Evolutionary conservation across 164 flowering plant genomes (phyloP).

Genomic region (Chimonanthus salicifolius): DNA sequence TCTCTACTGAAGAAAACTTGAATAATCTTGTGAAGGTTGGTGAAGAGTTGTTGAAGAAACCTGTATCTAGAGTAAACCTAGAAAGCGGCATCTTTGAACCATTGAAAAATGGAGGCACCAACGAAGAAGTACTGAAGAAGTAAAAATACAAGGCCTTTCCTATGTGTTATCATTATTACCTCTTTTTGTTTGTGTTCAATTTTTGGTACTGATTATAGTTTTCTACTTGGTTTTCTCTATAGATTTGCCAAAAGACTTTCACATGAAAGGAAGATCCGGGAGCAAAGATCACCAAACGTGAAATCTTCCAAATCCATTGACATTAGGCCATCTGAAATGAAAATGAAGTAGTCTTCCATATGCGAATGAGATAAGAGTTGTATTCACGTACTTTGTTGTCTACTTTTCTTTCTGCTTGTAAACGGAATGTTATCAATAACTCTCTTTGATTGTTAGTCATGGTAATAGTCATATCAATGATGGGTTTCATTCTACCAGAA

Average conservation of each 20-base stretch:
- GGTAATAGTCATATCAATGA: too few relatives aligned
- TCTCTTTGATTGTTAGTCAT: too few relatives aligned
- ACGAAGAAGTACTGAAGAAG: conserved; percentile 22
- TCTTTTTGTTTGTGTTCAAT: background rate
- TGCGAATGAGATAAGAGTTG: too few relatives aligned
- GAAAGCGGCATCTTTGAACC: conserved; percentile 19
- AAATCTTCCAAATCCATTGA: background rate
- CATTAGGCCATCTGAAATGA: too few relatives aligned
- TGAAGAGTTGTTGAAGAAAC: conserved; percentile 16
- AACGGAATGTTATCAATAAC: too few relatives aligned
- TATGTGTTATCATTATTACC: background rate
- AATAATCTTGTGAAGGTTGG: conserved; percentile 18
- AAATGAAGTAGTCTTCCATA: too few relatives aligned
- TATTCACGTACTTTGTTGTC: too few relatives aligned
- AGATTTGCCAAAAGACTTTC: conserved; percentile 7
- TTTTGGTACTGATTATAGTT: background rate
- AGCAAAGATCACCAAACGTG: conserved; percentile 1
- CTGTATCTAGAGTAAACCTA: conserved; percentile 16
- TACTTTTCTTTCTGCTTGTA: too few relatives aligned
- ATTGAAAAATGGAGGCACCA: conserved; percentile 10
- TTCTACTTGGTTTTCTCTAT: background rate
- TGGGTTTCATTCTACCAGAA: too few relatives aligned
- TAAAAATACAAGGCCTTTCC: background rate
- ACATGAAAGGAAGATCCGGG: conserved; percentile 7
- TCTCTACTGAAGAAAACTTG: conserved; percentile 14